Base-by-base conservation (phyloP, 192 early-diverging fungal genomes). In the Coemansia umbellata region DNA sequence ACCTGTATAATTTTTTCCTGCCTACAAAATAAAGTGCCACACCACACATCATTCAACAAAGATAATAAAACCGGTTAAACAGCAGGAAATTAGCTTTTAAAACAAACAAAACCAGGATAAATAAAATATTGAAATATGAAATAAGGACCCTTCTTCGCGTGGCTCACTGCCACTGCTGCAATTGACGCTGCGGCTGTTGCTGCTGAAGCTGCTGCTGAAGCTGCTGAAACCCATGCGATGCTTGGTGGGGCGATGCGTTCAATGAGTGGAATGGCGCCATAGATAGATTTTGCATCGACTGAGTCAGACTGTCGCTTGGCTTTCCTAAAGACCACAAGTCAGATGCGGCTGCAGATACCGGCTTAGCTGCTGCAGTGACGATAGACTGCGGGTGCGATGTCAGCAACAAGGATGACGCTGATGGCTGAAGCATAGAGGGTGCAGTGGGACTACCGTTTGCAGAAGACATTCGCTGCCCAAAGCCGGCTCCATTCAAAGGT, bases 151-250 rank as follows among this genome's bases (percentile, higher is more conserved):
- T n/a, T n/a, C n/a, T n/a, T n/a, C n/a, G n/a, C n/a, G n/a, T n/a
- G n/a, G n/a, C n/a, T 45, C 43, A 45, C 13, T 45, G 43, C 43
- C 43, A 45, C 19, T 51, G 50, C 50, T 51, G 50, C 22, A 26
- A 14, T 36, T 35, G 50, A 19, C 37, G 50, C 10, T 37, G 50
- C 13, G n/a, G 50, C 33, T 51, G 50, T n/a, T 35, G 50, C n/a
- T 51, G 50, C 10, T 37, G 50, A 24, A 13, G 50, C 33, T 51
- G 50, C 31, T 51, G 50, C 31, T 26, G 50, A 35, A 21, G 50
- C 8, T 51, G 47, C 31, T 50, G 24, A 15, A 45, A 45, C n/a
- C 24, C 11, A 24, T 26, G 43, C 24, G 41, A 9, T 5, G 43
- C 14, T 14, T 45, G 43, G n/a, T 45, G 43, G 2, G 43, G 43